Evolutionary conservation across 805 yeast species (phyloP).

Genomic region (Vanderwaltozyma verrucispora): DNA sequence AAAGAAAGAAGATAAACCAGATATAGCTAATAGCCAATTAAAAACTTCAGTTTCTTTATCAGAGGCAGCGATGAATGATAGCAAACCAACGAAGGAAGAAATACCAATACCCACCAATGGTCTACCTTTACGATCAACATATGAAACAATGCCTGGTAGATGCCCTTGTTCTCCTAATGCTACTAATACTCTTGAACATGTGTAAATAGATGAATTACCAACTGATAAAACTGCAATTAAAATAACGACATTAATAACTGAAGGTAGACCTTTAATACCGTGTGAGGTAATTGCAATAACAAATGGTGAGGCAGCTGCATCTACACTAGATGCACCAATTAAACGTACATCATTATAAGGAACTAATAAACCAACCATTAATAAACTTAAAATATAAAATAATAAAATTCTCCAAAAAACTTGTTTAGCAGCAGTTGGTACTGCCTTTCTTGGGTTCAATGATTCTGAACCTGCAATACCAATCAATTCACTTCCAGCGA

Average conservation of each 20-base stretch:
- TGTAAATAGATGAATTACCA: conserved; percentile 64
- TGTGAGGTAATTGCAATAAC: conserved; percentile 60
- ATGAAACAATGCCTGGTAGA: conserved; percentile 48
- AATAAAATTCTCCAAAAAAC: conserved; percentile 45
- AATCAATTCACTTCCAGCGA: conserved; percentile 43
- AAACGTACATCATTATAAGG: conserved; percentile 35
- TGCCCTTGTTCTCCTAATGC: conserved; percentile 55
- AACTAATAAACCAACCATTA: conserved; percentile 38
- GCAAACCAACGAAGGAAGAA: conserved; percentile 44
- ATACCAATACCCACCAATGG: conserved; percentile 49
- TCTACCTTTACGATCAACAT: conserved; percentile 57
- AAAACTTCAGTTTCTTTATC: conserved; percentile 44
- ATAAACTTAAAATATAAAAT: conserved; percentile 37
- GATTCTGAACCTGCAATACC: conserved; percentile 45
- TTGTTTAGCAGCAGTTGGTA: conserved; percentile 45
- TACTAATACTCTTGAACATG: conserved; percentile 55
- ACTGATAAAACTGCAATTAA: conserved; percentile 59
- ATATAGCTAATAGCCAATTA: conserved; percentile 53
- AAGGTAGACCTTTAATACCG: conserved; percentile 54
- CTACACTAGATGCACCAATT: conserved; percentile 40
- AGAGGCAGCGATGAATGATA: conserved; percentile 50
- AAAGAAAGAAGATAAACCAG: conserved; percentile 53
- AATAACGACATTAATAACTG: conserved; percentile 59
- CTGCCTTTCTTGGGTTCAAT: conserved; percentile 35
- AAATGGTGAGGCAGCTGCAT: conserved; percentile 66